phyloP scores from a whole-genome alignment of 1,284 basidiomycete species.

The Mycena sp. region DNA sequence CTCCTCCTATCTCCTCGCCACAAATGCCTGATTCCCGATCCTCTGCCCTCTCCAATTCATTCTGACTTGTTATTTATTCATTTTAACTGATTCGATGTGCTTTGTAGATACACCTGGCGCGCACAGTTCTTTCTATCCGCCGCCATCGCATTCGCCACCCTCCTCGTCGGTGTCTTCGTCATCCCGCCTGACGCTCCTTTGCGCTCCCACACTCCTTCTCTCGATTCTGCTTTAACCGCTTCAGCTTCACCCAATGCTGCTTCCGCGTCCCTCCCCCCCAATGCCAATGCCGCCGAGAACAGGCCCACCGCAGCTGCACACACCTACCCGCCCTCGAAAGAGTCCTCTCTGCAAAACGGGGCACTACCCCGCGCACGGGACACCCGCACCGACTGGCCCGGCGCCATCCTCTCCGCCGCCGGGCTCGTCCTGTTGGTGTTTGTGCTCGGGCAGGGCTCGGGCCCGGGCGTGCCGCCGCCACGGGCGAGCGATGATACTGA shows the following conservation, averaged over 20 bases:
- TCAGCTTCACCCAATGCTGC: background rate
- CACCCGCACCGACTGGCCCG: conserved; percentile 64
- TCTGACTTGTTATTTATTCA: background rate
- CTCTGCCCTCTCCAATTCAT: too few relatives aligned
- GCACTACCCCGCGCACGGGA: conserved; percentile 9
- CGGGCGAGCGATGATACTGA: background rate
- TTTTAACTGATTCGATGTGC: background rate
- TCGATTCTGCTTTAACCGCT: background rate
- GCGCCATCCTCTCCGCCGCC: conserved; percentile 58
- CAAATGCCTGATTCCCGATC: too few relatives aligned
- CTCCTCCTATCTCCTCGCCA: too few relatives aligned
- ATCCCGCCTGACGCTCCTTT: conserved; percentile 54
- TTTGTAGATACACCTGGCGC: conserved; percentile 59
- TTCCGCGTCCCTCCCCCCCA: background rate
- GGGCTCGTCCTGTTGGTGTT: conserved; percentile 67
- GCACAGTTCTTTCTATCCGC: conserved; percentile 65
- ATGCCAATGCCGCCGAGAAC: too few relatives aligned
- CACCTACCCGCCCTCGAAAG: conserved; percentile 9
- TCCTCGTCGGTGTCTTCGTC: conserved; percentile 52
- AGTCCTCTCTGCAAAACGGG: background rate
- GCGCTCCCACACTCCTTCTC: background rate
- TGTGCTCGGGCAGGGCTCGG: conserved; percentile 47
- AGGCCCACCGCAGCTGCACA: background rate
- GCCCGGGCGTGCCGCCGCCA: conserved; percentile 20
- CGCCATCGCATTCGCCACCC: conserved; percentile 50